Conservation (phyloP, 495 filamentous ascomycete species). For the Aspergillus haitiensis region DNA sequence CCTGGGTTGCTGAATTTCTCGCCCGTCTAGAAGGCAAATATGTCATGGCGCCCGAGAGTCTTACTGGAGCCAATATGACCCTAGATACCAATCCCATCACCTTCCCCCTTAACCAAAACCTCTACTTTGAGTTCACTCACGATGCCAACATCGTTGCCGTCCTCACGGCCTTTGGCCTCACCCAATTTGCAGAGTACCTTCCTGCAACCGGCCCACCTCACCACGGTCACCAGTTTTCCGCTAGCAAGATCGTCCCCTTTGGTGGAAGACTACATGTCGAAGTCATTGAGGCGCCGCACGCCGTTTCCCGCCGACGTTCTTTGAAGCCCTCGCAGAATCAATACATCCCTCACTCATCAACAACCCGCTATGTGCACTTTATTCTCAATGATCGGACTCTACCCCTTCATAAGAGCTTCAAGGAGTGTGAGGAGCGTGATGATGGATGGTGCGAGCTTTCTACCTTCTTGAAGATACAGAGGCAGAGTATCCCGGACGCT, state of each 20-base stretch:
- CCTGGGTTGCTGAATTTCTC: conserved; percentile 59
- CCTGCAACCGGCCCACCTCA: conserved; percentile 44
- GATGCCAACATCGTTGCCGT: conserved; percentile 36
- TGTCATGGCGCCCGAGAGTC: conserved; percentile 37
- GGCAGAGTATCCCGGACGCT: conserved; percentile 44
- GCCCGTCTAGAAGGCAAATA: conserved; percentile 57
- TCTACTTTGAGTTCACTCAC: conserved; percentile 44
- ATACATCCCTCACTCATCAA: conserved; percentile 22
- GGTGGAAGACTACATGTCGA: conserved; percentile 63
- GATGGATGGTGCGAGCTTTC: conserved; percentile 66
- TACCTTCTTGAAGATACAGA: conserved; percentile 54
- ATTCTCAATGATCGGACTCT: conserved; percentile 63
- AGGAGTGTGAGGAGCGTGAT: conserved; percentile 55
- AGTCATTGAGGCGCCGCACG: conserved; percentile 57
- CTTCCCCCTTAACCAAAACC: conserved; percentile 49
- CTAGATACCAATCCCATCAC: conserved; percentile 46
- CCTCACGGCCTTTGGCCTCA: conserved; percentile 53
- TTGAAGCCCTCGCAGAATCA: conserved; percentile 11
- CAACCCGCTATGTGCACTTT: conserved; percentile 63
- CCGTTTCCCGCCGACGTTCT: conserved; percentile 45
- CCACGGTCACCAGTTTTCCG: conserved; percentile 48
- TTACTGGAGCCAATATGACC: conserved; percentile 52
- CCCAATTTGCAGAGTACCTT: conserved; percentile 49
- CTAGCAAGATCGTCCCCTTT: conserved; percentile 60
- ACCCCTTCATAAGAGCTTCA: conserved; percentile 55